phyloP scores from a whole-genome alignment of 2,329 filamentous ascomycete species.

The Trichoderma asperellum region DNA sequence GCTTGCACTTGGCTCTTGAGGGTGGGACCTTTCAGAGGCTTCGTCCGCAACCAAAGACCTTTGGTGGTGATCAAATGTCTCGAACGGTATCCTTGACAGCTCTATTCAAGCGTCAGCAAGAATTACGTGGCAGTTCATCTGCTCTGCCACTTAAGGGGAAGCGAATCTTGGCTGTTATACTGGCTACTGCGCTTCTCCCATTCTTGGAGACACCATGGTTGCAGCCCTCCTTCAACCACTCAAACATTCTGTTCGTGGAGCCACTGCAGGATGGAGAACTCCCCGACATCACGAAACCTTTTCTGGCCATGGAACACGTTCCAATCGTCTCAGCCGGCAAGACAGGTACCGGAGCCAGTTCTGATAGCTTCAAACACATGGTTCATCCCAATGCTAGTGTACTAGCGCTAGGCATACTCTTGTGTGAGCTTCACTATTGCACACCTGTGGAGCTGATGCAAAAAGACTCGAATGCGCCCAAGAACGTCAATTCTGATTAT shows the following conservation, averaged over 20 bases:
- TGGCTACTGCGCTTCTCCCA: slow-evolving; percentile 6
- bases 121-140: slow-evolving; percentile 2
- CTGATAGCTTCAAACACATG: slow-evolving; percentile 1
- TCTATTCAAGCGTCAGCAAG: slow-evolving; percentile 15
- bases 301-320: slow-evolving; percentile 15
- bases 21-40: slow-evolving; percentile 15
- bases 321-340: slow-evolving; percentile 6
- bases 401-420: slow-evolving; percentile 10
- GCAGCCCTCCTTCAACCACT: slow-evolving; percentile 14
- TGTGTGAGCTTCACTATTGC: slow-evolving; percentile 20
- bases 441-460: slow-evolving; percentile 8
- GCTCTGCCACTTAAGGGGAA: slow-evolving; percentile 1
- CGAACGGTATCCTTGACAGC: slow-evolving; percentile 11
- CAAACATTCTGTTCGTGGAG: slow-evolving; percentile 1
- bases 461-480: not conserved
- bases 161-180: slow-evolving; percentile 12
- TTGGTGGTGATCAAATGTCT: slow-evolving; percentile 12
- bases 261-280: slow-evolving; percentile 8
- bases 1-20: slow-evolving; percentile 16
- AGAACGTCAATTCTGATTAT: slow-evolving; percentile 4
- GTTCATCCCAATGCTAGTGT: slow-evolving; percentile 12
- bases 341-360: not conserved
- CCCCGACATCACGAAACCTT: slow-evolving; percentile 13
- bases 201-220: slow-evolving; percentile 13
- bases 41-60: slow-evolving; percentile 14